phyloP scores from a whole-genome alignment of 306 rosid species.

The Ormosia emarginata region DNA sequence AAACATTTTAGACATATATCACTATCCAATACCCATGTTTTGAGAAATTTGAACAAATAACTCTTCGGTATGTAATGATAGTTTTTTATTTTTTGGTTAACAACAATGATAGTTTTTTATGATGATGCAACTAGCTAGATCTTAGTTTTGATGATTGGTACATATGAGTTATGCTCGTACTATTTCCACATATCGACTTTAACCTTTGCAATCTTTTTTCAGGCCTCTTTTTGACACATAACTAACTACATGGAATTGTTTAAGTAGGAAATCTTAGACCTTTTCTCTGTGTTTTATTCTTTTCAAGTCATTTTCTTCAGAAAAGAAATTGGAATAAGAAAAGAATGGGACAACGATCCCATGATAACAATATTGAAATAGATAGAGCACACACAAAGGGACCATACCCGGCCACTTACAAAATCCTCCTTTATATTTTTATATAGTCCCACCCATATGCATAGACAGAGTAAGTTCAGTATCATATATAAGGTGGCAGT shows the following conservation, averaged over 20 bases:
- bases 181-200: slow-evolving; percentile 1
- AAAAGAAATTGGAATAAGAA: slow-evolving; percentile 10
- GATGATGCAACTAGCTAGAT: not conserved
- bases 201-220: slow-evolving; percentile 9
- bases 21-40: not conserved
- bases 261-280: not conserved
- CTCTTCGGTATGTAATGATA: not conserved
- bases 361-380: slow-evolving; percentile 37
- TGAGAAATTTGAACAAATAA: not conserved
- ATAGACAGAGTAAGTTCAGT: slow-evolving; percentile 8
- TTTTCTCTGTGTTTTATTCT: slow-evolving; percentile 7
- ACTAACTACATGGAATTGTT: slow-evolving; percentile 11
- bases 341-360: slow-evolving; percentile 31
- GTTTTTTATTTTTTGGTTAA: not conserved
- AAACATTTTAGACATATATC: not conserved
- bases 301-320: slow-evolving; percentile 39
- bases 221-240: slow-evolving; percentile 22
- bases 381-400: slow-evolving; percentile 29
- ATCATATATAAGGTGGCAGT: not conserved
- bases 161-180: slow-evolving; percentile 9
- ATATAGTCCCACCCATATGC: not conserved
- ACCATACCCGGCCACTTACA: slow-evolving; percentile 20
- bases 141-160: slow-evolving; percentile 7
- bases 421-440: not conserved
- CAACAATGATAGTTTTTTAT: not conserved